Conservation (phyloP, 1,139 yeast species). For the Yamadazyma pseudoaaseri region DNA sequence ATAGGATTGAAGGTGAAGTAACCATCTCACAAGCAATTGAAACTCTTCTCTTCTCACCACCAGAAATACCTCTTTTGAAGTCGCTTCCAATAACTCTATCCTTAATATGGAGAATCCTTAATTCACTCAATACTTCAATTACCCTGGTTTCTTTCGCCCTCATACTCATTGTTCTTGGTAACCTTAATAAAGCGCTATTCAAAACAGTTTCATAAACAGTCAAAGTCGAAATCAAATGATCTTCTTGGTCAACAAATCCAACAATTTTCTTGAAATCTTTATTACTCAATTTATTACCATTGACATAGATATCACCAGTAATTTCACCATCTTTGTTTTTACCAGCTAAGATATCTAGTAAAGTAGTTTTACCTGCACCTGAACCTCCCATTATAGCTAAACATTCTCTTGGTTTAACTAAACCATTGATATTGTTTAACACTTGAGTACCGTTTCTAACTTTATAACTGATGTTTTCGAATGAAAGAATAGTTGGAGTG, state of each 20-base stretch:
- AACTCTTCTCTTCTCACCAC: conserved; percentile 88
- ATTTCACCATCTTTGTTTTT: conserved; percentile 76
- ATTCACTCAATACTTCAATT: conserved; percentile 77
- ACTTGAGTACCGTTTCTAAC: conserved; percentile 53
- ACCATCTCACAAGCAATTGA: conserved; percentile 89
- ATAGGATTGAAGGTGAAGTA: conserved; percentile 77
- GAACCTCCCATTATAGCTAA: conserved; percentile 98
- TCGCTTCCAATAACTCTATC: conserved; percentile 89
- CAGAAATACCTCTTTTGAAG: conserved; percentile 88
- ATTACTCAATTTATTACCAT: conserved; percentile 53
- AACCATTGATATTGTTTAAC: conserved; percentile 65
- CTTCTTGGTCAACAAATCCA: conserved; percentile 98
- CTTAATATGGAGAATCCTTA: conserved; percentile 77
- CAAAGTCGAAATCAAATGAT: conserved; percentile 82
- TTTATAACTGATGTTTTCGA: conserved; percentile 66
- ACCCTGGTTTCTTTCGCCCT: conserved; percentile 77
- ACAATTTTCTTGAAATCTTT: conserved; percentile 61
- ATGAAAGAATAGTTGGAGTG: conserved; percentile 75
- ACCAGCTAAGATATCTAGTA: conserved; percentile 85
- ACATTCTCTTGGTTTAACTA: conserved; percentile 83
- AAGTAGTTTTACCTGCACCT: conserved; percentile 96
- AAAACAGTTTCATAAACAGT: conserved; percentile 95
- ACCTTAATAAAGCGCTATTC: conserved; percentile 83
- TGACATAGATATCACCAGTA: conserved; percentile 66
- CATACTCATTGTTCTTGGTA: conserved; percentile 76